Percentiles rank a stretch among this genome's conserved stretches.
Conservation (phyloP, 192 early-diverging fungal species). For the Linderina pennispora region DNA sequence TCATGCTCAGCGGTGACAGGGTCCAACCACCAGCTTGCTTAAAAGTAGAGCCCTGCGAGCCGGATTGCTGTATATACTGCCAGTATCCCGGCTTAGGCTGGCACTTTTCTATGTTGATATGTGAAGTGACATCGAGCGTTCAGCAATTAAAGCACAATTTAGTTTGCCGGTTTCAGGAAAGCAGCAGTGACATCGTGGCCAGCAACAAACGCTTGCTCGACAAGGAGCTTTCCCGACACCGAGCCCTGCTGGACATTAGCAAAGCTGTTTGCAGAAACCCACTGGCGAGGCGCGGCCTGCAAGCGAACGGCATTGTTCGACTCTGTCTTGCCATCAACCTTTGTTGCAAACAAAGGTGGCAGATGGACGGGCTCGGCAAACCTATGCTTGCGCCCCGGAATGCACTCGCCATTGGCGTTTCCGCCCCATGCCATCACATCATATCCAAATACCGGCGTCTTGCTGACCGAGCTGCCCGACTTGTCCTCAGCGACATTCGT, state of each 20-base stretch:
- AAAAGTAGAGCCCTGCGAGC: too few relatives aligned
- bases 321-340: neutral
- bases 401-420: constrained; percentile 29
- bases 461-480: constrained; percentile 9
- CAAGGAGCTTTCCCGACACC: constrained; percentile 7
- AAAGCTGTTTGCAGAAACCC: constrained; percentile 18
- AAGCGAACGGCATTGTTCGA: constrained; percentile 1
- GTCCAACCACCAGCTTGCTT: too few relatives aligned
- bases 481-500: constrained; percentile 28
- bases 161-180: constrained; percentile 5
- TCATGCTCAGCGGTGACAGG: too few relatives aligned
- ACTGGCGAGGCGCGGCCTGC: constrained; percentile 34
- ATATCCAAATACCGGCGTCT: constrained; percentile 21
- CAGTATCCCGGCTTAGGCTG: too few relatives aligned
- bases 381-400: constrained; percentile 28
- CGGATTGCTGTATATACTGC: too few relatives aligned
- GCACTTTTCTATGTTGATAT: too few relatives aligned
- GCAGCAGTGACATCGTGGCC: constrained; percentile 20
- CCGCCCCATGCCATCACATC: constrained; percentile 38
- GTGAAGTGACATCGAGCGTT: too few relatives aligned
- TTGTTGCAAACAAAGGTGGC: constrained; percentile 9
- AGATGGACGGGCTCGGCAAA: constrained; percentile 21
- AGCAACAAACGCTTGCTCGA: constrained; percentile 33
- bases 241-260: neutral
- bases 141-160: too few relatives aligned